Percentiles rank a stretch among this genome's conserved stretches.
Evolutionary conservation across 2,329 filamentous ascomycete genomes (phyloP).

Genomic region (Monosporascus sp.): DNA sequence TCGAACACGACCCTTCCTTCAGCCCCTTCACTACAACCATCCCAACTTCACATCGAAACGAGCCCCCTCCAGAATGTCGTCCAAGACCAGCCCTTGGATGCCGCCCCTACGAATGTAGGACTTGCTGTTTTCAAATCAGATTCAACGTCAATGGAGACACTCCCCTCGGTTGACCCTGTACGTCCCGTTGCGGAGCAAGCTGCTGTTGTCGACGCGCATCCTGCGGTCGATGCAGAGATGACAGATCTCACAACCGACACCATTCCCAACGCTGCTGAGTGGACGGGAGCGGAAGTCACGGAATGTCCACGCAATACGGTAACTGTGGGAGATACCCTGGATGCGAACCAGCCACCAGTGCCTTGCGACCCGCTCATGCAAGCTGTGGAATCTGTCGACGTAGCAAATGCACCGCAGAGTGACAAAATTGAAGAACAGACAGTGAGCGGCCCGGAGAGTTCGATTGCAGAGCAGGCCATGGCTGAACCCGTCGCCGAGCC

Average conservation of each 20-base stretch:
- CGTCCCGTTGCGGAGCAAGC: background rate
- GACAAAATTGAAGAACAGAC: background rate
- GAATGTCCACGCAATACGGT: background rate
- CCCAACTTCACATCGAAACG: constrained; percentile 35
- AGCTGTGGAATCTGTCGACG: background rate
- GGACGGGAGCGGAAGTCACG: background rate
- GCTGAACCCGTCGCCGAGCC: background rate
- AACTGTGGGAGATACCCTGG: background rate
- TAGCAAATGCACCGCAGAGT: background rate
- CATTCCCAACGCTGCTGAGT: background rate
- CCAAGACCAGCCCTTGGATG: constrained; percentile 33
- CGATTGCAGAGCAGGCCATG: background rate
- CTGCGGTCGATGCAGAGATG: constrained; percentile 9
- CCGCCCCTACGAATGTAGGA: background rate
- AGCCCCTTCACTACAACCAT: constrained; percentile 12
- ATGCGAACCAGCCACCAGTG: background rate
- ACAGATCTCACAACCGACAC: constrained; percentile 3
- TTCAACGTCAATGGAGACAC: background rate
- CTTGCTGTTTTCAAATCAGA: background rate
- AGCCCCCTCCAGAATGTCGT: constrained; percentile 50
- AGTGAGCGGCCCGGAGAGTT: background rate
- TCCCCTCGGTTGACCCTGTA: background rate
- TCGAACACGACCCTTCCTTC: constrained; percentile 28
- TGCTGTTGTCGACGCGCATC: background rate
- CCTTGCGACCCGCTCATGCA: background rate